Conservation (phyloP, 306 rosid genomes). For the Medicago arabica region DNA sequence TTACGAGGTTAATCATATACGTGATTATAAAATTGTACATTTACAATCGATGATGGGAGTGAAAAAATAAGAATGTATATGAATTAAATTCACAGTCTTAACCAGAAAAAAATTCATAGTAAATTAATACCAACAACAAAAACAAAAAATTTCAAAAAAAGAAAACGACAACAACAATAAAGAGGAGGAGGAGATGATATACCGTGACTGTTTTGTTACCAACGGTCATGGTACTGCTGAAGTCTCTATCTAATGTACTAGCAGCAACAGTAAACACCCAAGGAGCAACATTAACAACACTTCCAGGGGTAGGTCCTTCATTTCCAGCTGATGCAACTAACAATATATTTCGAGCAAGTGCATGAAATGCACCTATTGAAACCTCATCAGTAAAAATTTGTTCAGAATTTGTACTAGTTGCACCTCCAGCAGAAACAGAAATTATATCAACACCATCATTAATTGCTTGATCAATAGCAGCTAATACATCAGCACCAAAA, state of each 20-base stretch:
- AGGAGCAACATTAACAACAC: slow-evolving; percentile 58
- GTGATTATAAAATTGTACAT: too few species aligned
- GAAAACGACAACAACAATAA: too few species aligned
- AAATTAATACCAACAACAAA: too few species aligned
- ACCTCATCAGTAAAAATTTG: slow-evolving; percentile 40
- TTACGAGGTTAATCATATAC: too few species aligned
- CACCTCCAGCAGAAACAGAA: slow-evolving; percentile 52
- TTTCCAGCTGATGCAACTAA: slow-evolving; percentile 70
- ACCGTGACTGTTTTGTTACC: slow-evolving; percentile 45
- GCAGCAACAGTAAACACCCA: slow-evolving; percentile 76
- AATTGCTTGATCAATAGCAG: slow-evolving; percentile 77
- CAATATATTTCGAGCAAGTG: slow-evolving; percentile 46
- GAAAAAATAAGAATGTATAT: too few species aligned
- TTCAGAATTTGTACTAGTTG: background rate
- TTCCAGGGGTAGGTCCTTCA: slow-evolving; percentile 52
- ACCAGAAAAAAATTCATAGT: too few species aligned
- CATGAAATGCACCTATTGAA: slow-evolving; percentile 69
- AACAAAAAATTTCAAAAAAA: too few species aligned
- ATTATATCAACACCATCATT: slow-evolving; percentile 72
- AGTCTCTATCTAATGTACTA: slow-evolving; percentile 60
- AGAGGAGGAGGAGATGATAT: too few species aligned
- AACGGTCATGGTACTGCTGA: slow-evolving; percentile 50
- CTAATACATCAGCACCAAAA: slow-evolving; percentile 61
- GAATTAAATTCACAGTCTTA: too few species aligned
- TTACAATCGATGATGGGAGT: too few species aligned